phyloP scores from a whole-genome alignment of 306 rosid genomes.

The Abrus pulchellus region DNA sequence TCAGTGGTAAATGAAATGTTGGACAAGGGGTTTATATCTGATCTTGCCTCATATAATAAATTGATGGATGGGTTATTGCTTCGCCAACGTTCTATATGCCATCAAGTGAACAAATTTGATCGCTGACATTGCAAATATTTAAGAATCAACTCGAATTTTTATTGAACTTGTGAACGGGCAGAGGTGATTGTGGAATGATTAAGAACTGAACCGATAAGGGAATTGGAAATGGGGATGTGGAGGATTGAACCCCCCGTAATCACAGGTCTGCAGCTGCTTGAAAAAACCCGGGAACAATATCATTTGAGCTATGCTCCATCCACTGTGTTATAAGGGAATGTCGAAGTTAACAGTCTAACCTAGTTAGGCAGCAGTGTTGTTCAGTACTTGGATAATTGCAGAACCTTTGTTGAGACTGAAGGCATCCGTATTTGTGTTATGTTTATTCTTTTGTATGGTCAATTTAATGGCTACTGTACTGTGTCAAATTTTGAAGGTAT shows the following conservation, averaged over 20 bases:
- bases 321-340: slow-evolving; percentile 58
- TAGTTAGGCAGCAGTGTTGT: slow-evolving; percentile 62
- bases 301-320: not conserved
- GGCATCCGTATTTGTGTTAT: slow-evolving; percentile 48
- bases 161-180: not conserved
- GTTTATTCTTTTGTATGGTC: not conserved
- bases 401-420: slow-evolving; percentile 67
- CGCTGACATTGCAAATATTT: slow-evolving; percentile 33
- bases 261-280: not conserved
- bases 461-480: slow-evolving; percentile 12
- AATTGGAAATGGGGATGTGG: slow-evolving; percentile 10
- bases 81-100: not conserved
- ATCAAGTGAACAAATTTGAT: slow-evolving; percentile 32
- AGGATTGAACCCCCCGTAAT: not conserved
- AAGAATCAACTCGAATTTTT: slow-evolving; percentile 27
- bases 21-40: slow-evolving; percentile 76
- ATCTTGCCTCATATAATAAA: slow-evolving; percentile 74
- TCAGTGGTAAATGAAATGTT: slow-evolving; percentile 80
- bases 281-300: not conserved
- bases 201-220: slow-evolving; percentile 1
- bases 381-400: slow-evolving; percentile 54
- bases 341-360: slow-evolving; percentile 72
- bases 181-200: slow-evolving; percentile 34
- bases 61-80: slow-evolving; percentile 64
- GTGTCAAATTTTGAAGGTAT: slow-evolving; percentile 32